phyloP scores from a whole-genome alignment of 768 basidiomycete genomes.

The Trametes maxima region DNA sequence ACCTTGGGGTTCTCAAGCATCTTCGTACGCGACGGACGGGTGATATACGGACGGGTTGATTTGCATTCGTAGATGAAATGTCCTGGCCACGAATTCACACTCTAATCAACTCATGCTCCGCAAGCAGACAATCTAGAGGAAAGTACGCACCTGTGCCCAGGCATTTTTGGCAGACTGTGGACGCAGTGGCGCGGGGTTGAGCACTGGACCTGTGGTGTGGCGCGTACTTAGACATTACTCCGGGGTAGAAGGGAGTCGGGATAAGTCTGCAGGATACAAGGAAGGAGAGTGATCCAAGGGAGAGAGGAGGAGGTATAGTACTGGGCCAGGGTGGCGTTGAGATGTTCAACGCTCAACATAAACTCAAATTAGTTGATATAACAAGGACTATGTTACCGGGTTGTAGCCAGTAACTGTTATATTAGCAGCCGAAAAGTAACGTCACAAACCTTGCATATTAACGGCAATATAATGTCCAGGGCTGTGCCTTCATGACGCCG shows the following conservation, averaged over 20 bases:
- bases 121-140: neutral
- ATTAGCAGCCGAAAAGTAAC: too few species aligned
- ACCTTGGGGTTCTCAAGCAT: conserved; percentile 78
- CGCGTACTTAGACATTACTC: conserved; percentile 75
- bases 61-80: conserved; percentile 95
- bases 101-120: neutral
- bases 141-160: conserved; percentile 56
- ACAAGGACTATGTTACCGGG: too few species aligned
- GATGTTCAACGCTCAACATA: too few species aligned
- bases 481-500: too few species aligned
- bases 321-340: too few species aligned
- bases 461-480: too few species aligned
- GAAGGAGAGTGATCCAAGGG: neutral
- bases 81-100: conserved; percentile 44
- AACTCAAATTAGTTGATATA: too few species aligned
- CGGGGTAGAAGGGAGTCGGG: neutral
- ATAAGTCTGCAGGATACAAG: neutral
- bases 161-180: conserved; percentile 85
- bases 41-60: conserved; percentile 74
- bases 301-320: neutral
- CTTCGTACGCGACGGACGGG: conserved; percentile 87
- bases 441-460: too few species aligned
- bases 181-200: conserved; percentile 62
- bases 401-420: too few species aligned
- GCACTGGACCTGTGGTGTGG: conserved; percentile 67